A percentile compares a stretch with the other conserved stretches of the same genome.
Conservation (phyloP, 768 basidiomycete genomes). For the Coprinopsis strossmayeri region DNA sequence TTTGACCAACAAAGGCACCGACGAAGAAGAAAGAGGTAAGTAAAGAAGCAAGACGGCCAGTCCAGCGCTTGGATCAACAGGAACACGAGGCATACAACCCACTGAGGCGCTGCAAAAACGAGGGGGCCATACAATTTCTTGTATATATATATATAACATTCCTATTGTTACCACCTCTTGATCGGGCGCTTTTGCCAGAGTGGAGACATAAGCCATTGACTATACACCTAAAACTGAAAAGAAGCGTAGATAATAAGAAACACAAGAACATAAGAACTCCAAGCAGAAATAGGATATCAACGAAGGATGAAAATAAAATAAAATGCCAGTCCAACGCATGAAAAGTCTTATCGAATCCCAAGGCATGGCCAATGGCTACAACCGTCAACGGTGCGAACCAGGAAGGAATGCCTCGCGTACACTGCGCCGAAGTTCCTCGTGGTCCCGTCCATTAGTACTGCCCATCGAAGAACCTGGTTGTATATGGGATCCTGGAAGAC, state of each 20-base stretch:
- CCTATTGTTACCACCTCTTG: no score
- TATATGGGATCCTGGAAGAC: constrained; percentile 58
- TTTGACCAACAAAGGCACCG: background rate
- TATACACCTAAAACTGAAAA: background rate
- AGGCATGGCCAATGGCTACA: constrained; percentile 9
- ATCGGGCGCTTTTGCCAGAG: no score
- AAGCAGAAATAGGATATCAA: constrained; percentile 12
- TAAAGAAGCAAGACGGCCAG: background rate
- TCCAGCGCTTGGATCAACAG: no score
- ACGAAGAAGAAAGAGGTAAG: constrained; percentile 3
- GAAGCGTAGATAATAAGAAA: background rate
- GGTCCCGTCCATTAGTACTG: constrained; percentile 56
- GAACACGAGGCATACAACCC: background rate
- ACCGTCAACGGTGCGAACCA: constrained; percentile 45
- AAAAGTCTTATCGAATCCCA: constrained; percentile 6
- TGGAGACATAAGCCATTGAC: background rate
- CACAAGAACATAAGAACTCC: constrained; percentile 10
- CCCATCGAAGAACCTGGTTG: constrained; percentile 65
- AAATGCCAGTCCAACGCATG: constrained; percentile 14
- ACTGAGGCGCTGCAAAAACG: no score
- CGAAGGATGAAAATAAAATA: constrained; percentile 13
- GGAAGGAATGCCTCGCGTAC: constrained; percentile 78
- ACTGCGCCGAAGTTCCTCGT: constrained; percentile 75
- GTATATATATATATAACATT: no score
- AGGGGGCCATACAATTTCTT: no score